Evolutionary conservation across 148 eudicot species (phyloP), one percentile per base, ranked within the genome.

Genomic region (Rhododendron williamsianum): DNA sequence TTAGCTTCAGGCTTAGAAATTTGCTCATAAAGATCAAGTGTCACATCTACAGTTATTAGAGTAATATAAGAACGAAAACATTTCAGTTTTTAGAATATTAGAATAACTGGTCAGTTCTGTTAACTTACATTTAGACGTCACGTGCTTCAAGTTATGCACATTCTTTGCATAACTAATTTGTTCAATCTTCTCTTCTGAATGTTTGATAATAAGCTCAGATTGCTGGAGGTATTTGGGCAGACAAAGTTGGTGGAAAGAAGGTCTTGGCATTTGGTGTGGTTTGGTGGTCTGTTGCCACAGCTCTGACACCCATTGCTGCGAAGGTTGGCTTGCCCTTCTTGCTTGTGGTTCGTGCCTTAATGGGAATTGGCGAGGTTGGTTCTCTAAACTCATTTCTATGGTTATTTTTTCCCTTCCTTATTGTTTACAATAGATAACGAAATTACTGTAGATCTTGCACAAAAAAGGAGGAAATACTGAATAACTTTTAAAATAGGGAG

Each of bases 141-240:
- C 5, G 2, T 7, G 13, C 52, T 41, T 77, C n/a, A 10, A 0
- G 4, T 72, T 1, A 16, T 18, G 45, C 18, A 18, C 0, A 38
- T 41, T 74, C 45, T 78, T 78, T 46, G 33, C 15, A 33, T 2
- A 30, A 6, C 33, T 67, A 67, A 2, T 67, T 9, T 67, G 19
- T 81, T 54, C 9, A 3, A 38, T 45, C 16, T 36, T 36, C 43
- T 49, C 45, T 69, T 86, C 76, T 71, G 15, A 33, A 84, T 71
- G 60, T 85, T 46, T 63, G 71, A 77, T 36, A 52, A 83, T 85
- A 67, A 83, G 65, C 87, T 77, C 92, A 96, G 99, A 83, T 96
- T 82, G 99, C 99, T 51, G 99, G 99, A 78, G 99, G 99, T 43
- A 94, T 96, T 65, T 96, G 99, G 99, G 99, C 99, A 45, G 99